Conservation (phyloP, 257 asterid species). For the Nicotiana obtusifolia region DNA sequence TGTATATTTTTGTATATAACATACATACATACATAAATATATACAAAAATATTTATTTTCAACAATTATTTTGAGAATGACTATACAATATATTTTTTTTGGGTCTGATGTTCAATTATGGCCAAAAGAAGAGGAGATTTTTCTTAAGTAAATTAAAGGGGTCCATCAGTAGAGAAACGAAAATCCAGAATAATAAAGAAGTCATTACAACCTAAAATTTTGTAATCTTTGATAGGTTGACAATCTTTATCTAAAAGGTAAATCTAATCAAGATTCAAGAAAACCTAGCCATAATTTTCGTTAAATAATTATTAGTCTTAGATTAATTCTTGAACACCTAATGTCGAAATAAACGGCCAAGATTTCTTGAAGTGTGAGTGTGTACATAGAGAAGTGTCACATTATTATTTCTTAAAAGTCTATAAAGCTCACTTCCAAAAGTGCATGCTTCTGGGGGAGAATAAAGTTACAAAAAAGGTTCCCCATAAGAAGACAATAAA, state of each 20-base stretch:
- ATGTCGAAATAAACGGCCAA: not conserved
- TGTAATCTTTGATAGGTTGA: not conserved
- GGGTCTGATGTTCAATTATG: too few relatives aligned
- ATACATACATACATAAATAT: too few relatives aligned
- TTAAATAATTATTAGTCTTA: not conserved
- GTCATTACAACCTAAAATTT: not conserved
- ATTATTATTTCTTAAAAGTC: constrained; percentile 20
- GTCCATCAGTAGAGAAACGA: too few relatives aligned
- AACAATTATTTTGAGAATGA: too few relatives aligned
- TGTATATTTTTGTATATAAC: too few relatives aligned
- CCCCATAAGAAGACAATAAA: constrained; percentile 24
- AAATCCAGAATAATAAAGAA: not conserved
- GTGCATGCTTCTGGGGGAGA: constrained; percentile 37
- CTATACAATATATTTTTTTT: too few relatives aligned
- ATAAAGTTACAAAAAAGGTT: constrained; percentile 23
- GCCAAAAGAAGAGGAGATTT: too few relatives aligned
- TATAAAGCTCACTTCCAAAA: constrained; percentile 29
- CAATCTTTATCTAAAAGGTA: not conserved
- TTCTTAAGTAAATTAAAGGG: too few relatives aligned
- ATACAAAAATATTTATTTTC: too few relatives aligned
- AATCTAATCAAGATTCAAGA: constrained; percentile 18
- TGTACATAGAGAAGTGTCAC: constrained; percentile 16
- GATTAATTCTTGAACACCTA: not conserved
- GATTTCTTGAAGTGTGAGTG: constrained; percentile 13
- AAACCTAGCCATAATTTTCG: not conserved